phyloP scores from a whole-genome alignment of 1,284 basidiomycete genomes.

The Ganoderma leucocontextum region DNA sequence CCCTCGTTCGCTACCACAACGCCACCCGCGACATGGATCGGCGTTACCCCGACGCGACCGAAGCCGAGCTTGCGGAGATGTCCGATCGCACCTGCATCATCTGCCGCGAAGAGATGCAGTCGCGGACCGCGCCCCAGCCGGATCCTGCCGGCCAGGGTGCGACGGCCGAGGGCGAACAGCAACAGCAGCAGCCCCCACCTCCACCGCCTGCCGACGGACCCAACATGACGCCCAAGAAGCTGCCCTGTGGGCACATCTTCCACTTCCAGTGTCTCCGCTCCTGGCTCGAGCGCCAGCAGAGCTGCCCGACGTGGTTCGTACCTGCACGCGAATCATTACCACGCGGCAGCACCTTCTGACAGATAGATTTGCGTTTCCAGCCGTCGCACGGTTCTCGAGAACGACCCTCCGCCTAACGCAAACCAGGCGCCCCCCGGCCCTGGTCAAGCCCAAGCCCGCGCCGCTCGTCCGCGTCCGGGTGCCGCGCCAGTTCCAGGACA shows the following conservation, averaged over 20 bases:
- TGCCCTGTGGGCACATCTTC: slow-evolving; percentile 97
- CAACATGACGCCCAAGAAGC: slow-evolving; percentile 95
- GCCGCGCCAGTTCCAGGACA: slow-evolving; percentile 20
- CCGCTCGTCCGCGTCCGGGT: slow-evolving; percentile 27
- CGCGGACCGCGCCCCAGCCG: slow-evolving; percentile 36
- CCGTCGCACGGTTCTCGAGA: slow-evolving; percentile 86
- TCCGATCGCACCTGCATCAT: slow-evolving; percentile 97
- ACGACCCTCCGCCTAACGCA: slow-evolving; percentile 40
- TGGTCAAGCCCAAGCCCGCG: slow-evolving; percentile 38
- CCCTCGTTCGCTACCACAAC: slow-evolving; percentile 90
- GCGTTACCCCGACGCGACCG: slow-evolving; percentile 93
- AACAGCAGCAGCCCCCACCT: slow-evolving; percentile 25
- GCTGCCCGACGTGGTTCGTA: slow-evolving; percentile 93
- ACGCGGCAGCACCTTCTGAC: slow-evolving; percentile 12
- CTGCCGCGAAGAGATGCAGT: slow-evolving; percentile 96
- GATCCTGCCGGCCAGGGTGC: slow-evolving; percentile 34
- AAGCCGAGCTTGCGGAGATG: slow-evolving; percentile 82
- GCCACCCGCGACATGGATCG: slow-evolving; percentile 98
- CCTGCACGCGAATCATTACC: slow-evolving; percentile 16
- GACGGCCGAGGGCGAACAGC: slow-evolving; percentile 19
- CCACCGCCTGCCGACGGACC: slow-evolving; percentile 45
- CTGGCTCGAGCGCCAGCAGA: slow-evolving; percentile 97
- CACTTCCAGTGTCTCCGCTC: slow-evolving; percentile 97
- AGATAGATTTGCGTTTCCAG: slow-evolving; percentile 49
- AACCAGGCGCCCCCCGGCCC: slow-evolving; percentile 36